Evolutionary conservation across 306 rosid species (phyloP).

Genomic region (Ziziphus jujuba): DNA sequence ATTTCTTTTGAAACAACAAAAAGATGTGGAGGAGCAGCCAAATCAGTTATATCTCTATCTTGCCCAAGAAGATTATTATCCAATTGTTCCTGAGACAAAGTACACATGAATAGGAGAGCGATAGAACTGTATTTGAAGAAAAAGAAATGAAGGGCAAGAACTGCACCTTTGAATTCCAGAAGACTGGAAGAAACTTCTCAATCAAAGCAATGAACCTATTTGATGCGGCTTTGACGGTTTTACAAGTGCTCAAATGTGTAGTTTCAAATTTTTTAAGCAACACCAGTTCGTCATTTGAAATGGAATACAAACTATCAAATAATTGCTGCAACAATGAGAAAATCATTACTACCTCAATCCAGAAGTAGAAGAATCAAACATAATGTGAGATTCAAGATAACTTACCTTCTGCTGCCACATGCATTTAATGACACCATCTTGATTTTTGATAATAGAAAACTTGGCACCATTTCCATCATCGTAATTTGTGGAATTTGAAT

Average conservation of each 20-base stretch:
- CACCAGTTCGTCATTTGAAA: conserved; percentile 54
- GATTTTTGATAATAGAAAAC: conserved; percentile 49
- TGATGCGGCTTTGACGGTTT: conserved; percentile 42
- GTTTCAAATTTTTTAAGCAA: conserved; percentile 51
- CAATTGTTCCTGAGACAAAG: conserved; percentile 61
- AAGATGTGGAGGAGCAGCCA: conserved; percentile 29
- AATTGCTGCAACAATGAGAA: conserved; percentile 61
- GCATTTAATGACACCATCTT: conserved; percentile 52
- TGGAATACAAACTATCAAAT: conserved; percentile 62
- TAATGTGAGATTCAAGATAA: not conserved
- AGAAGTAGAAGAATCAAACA: conserved; percentile 10
- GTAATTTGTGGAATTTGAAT: conserved; percentile 36
- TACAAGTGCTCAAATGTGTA: conserved; percentile 63
- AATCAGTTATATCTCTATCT: conserved; percentile 40
- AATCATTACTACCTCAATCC: conserved; percentile 4
- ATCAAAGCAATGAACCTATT: conserved; percentile 48
- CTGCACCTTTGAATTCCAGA: conserved; percentile 68
- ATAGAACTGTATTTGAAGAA: conserved; percentile 12
- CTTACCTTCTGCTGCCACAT: conserved; percentile 91
- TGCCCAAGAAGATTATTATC: conserved; percentile 61
- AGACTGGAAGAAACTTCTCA: conserved; percentile 54
- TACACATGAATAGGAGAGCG: conserved; percentile 22
- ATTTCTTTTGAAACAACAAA: conserved; percentile 58
- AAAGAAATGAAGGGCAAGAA: conserved; percentile 27
- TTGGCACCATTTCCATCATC: conserved; percentile 27